Base-by-base conservation (phyloP, 345 rosid genomes). In the Citrus inodora region DNA sequence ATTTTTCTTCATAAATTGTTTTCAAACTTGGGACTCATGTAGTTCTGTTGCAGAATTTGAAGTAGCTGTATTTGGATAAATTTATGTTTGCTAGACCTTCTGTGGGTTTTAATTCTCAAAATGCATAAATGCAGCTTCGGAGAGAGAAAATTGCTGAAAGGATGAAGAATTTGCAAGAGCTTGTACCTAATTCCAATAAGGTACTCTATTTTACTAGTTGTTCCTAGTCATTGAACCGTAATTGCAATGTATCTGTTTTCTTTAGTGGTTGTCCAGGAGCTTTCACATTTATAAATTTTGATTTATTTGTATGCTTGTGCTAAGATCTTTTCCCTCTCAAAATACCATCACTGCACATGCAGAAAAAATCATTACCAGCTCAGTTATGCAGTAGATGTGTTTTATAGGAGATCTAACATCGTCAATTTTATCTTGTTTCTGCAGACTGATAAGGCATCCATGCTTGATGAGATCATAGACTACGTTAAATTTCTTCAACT, bases 371-470 rank as follows among this genome's bases (percentile, higher is more conserved):
- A 19, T 17, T 22, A n/a, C 59, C n/a, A 46, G 46, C n/a, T 69
- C 56, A 75, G 48, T 68, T 37, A 14, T 76, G 77, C 32, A 24
- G 22, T 28, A n/a, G 42, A 61, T 22, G 59, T n/a, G 13, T 58
- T 42, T 28, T 32, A 59, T 17, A 9, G 37, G 70, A 55, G 24
- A 33, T 70, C 35, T 67, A 73, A 66, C 70, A 67, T 51, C 3
- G n/a, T 10, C 8, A 19, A 67, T 46, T 67, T 53, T 42, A 72
- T 80, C 62, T 67, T 65, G 30, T 71, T 40, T 30, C 55, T 56
- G 86, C 89, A 90, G 93, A 84, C 91, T 35, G 91, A 87, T 79
- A 90, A 87, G 88, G 91, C 93, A 58, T 88, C 93, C 11, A 87
- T 88, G 89, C 91, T 90, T 21, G 91, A 90, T 71, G 91, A 90